Conservation (phyloP, 805 yeast genomes). For the Ogataea angusta region DNA sequence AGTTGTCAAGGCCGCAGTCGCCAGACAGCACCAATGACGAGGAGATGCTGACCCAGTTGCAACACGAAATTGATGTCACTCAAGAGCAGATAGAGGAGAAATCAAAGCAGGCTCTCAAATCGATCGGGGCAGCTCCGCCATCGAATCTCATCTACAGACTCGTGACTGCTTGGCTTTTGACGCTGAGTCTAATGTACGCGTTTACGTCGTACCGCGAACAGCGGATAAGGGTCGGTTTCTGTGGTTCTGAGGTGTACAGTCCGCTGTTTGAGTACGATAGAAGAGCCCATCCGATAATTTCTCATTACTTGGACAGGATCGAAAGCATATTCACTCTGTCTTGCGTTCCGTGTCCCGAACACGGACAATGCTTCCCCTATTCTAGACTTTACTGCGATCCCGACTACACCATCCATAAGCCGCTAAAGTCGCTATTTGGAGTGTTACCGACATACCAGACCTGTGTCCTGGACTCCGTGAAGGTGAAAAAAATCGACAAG, state of each 20-base stretch:
- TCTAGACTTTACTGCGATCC: slow-evolving; percentile 67
- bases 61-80: slow-evolving; percentile 9
- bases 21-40: slow-evolving; percentile 8
- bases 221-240: slow-evolving; percentile 63
- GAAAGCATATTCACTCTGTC: slow-evolving; percentile 54
- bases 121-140: slow-evolving; percentile 5
- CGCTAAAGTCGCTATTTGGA: slow-evolving; percentile 56
- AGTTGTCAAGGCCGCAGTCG: neutral
- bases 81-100: slow-evolving; percentile 8
- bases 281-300: slow-evolving; percentile 7
- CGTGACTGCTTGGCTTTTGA: slow-evolving; percentile 14
- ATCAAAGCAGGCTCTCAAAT: slow-evolving; percentile 6
- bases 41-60: slow-evolving; percentile 6
- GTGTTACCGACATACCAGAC: slow-evolving; percentile 57
- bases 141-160: slow-evolving; percentile 10
- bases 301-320: slow-evolving; percentile 31
- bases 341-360: slow-evolving; percentile 79
- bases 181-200: slow-evolving; percentile 12
- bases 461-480: slow-evolving; percentile 77
- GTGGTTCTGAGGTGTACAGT: slow-evolving; percentile 58
- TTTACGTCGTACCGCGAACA: slow-evolving; percentile 46
- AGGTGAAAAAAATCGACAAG: slow-evolving; percentile 63
- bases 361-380: slow-evolving; percentile 70
- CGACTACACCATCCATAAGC: slow-evolving; percentile 54
- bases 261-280: slow-evolving; percentile 29